phyloP scores from a whole-genome alignment of 2,329 filamentous ascomycete genomes.

The Alternaria ventricosa region DNA sequence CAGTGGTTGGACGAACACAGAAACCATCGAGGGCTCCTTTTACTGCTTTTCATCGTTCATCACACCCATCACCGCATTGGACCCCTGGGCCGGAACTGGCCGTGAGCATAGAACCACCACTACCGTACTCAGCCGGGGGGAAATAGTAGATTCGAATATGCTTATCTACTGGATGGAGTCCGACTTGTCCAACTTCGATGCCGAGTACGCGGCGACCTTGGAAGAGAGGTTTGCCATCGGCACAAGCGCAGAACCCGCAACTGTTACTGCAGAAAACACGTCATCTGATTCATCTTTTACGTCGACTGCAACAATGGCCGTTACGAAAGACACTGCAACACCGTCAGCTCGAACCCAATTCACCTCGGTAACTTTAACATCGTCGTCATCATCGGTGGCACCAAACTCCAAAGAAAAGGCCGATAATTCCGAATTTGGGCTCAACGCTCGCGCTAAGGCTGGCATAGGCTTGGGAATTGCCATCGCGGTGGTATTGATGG shows the following conservation, averaged over 20 bases:
- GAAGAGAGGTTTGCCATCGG: neutral
- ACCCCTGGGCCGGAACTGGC: neutral
- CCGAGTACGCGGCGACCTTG: neutral
- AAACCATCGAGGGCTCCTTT: neutral
- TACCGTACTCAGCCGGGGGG: neutral
- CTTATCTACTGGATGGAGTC: neutral
- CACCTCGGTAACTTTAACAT: neutral
- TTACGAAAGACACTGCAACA: neutral
- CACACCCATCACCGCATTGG: neutral
- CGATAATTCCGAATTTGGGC: neutral
- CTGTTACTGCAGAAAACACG: neutral
- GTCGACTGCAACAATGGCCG: neutral
- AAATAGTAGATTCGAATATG: neutral
- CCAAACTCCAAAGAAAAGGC: neutral
- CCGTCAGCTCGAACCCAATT: neutral
- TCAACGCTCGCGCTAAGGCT: neutral
- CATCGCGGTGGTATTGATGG: neutral
- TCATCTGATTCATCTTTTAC: neutral
- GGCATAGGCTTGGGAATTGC: neutral
- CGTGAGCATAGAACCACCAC: neutral
- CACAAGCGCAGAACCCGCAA: constrained; percentile 18
- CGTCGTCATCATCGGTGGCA: neutral
- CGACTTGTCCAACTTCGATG: neutral
- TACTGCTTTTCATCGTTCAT: neutral
- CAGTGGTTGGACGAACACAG: neutral